A percentile compares a stretch with the other conserved stretches of the same genome.
phyloP scores from a whole-genome alignment of 768 basidiomycete species.

The Tephrocybe rancida region DNA sequence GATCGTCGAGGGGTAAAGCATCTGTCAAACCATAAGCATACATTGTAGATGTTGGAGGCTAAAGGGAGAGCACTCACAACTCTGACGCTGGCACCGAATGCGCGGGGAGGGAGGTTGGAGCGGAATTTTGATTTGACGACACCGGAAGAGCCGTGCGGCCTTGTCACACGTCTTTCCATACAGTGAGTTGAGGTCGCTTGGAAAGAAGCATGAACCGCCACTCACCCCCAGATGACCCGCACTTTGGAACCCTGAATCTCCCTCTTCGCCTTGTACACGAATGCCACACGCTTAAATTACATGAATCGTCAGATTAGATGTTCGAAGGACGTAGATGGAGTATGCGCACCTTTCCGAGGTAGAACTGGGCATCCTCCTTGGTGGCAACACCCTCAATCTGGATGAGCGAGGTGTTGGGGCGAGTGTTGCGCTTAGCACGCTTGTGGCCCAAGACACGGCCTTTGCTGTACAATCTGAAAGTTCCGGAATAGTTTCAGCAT shows the following conservation, averaged over 20 bases:
- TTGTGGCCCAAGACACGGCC: constrained; percentile 98
- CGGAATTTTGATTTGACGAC: constrained; percentile 97
- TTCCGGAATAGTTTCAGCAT: constrained; percentile 19
- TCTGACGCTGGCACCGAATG: constrained; percentile 92
- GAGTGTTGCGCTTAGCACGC: constrained; percentile 95
- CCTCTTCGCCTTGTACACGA: constrained; percentile 96
- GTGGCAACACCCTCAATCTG: constrained; percentile 96
- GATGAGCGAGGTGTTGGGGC: constrained; percentile 94
- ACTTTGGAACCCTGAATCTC: constrained; percentile 94
- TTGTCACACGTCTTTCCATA: constrained; percentile 75
- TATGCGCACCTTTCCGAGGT: constrained; percentile 91
- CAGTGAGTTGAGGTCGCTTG: neutral
- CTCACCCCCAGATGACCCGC: constrained; percentile 98
- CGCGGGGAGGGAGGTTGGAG: constrained; percentile 91
- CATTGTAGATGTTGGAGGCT: neutral
- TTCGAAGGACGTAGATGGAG: neutral
- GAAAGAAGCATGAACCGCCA: constrained; percentile 11
- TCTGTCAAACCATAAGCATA: constrained; percentile 44
- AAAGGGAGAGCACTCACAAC: constrained; percentile 59
- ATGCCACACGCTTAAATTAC: constrained; percentile 82
- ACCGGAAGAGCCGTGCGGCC: constrained; percentile 92
- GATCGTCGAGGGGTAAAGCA: constrained; percentile 91
- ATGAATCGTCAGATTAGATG: neutral
- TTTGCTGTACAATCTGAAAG: constrained; percentile 86
- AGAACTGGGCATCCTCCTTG: constrained; percentile 95